These are phyloP conservation scores for Lonicera japonica DNA, from an alignment of 129 eudicot genomes.

Conservation along the genomic window DNA sequence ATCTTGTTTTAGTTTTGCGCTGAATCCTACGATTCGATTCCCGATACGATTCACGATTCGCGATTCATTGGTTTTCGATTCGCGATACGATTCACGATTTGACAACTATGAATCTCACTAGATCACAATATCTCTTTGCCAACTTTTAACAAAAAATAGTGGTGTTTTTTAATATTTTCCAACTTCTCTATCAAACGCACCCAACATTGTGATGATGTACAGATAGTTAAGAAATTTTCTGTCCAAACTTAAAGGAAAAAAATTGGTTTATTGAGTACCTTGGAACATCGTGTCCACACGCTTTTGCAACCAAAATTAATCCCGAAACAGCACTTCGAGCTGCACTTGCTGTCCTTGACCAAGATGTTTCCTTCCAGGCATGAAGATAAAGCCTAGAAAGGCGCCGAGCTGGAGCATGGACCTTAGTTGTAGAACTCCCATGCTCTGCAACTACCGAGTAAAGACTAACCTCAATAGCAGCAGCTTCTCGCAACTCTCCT, in stretches of 20 bases:
- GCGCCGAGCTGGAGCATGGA: constrained; percentile 94
- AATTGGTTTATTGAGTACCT: constrained; percentile 37
- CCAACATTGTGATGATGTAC: background rate
- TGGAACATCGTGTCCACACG: constrained; percentile 94
- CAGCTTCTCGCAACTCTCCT: constrained; percentile 78
- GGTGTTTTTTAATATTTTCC: too few species aligned
- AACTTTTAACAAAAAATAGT: too few species aligned
- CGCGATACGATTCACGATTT: too few species aligned
- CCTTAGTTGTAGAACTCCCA: constrained; percentile 69
- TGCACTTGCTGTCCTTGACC: constrained; percentile 41
- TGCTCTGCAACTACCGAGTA: constrained; percentile 88
- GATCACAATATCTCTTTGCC: too few species aligned
- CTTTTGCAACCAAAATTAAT: constrained; percentile 66
- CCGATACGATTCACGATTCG: too few species aligned
- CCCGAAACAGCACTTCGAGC: constrained; percentile 74
- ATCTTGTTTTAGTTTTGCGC: too few species aligned
- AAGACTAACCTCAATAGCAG: constrained; percentile 69
- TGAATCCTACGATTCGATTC: too few species aligned
- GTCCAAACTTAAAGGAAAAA: constrained; percentile 2
- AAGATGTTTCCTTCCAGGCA: constrained; percentile 50
- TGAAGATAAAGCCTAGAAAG: constrained; percentile 77
- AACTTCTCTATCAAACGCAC: too few species aligned
- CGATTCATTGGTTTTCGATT: too few species aligned
- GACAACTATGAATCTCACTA: too few species aligned
- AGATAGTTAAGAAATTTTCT: background rate